phyloP scores from a whole-genome alignment of 2,329 filamentous ascomycete genomes.

The Scortechinia acanthostroma region DNA sequence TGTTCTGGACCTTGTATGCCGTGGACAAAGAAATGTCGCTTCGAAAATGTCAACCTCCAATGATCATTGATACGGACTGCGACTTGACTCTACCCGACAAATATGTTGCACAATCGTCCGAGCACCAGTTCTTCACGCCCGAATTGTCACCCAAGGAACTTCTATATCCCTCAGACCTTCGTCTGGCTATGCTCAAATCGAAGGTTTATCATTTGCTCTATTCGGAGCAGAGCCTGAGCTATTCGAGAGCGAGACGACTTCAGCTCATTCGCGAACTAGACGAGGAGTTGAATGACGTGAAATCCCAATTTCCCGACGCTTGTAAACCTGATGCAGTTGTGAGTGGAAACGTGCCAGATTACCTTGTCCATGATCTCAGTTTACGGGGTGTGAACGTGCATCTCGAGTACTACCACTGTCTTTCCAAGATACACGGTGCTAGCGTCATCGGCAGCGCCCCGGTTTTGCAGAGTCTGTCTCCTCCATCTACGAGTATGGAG shows the following conservation, averaged over 20 bases:
- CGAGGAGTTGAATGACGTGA: background rate
- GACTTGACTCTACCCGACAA: background rate
- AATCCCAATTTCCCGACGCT: background rate
- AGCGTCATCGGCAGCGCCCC: background rate
- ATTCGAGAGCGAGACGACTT: background rate
- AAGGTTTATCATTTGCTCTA: constrained; percentile 1
- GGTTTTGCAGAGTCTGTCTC: no score
- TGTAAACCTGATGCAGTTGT: background rate
- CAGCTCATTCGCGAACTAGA: constrained; percentile 1
- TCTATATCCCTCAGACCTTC: background rate
- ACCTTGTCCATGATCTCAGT: background rate
- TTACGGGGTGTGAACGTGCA: background rate
- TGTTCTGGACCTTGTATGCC: background rate
- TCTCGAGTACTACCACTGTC: background rate
- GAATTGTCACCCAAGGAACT: background rate
- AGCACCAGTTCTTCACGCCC: background rate
- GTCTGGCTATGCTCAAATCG: background rate
- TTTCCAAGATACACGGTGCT: background rate
- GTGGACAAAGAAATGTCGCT: background rate
- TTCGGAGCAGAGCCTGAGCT: background rate
- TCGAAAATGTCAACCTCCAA: background rate
- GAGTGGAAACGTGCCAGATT: background rate
- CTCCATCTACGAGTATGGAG: background rate
- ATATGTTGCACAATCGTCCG: background rate
- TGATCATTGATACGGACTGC: background rate